Conservation (phyloP, 148 eudicot genomes). For the Silene latifolia region DNA sequence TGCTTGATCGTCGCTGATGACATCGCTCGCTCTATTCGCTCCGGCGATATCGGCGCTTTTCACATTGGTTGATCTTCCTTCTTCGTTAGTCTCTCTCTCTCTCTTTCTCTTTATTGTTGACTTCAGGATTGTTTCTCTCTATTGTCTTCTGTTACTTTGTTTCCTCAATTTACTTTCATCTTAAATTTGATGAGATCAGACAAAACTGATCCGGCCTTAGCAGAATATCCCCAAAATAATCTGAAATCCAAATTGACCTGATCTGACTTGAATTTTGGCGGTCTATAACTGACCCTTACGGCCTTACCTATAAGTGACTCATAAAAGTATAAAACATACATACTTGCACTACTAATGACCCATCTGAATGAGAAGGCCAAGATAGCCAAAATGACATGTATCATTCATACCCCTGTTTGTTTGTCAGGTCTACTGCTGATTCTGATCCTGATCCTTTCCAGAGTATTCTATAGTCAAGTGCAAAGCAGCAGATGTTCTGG, state of each 20-base stretch:
- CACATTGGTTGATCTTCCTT: conserved; percentile 40
- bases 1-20: conserved; percentile 73
- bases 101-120: no score
- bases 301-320: no score
- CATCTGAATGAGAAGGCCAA: not conserved
- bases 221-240: no score
- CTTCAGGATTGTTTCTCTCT: no score
- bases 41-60: conserved; percentile 59
- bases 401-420: no score
- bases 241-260: not conserved
- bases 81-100: not conserved
- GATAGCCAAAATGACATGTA: no score
- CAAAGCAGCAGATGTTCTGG: not conserved
- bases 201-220: no score
- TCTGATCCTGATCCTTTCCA: no score
- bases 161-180: no score
- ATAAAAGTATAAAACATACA: no score
- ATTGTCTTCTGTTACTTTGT: no score
- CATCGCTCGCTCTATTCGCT: conserved; percentile 53
- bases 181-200: no score
- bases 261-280: not conserved
- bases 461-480: not conserved
- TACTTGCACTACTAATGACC: not conserved
- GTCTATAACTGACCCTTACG: not conserved
- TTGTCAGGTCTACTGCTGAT: not conserved